Base-by-base conservation (phyloP, 805 yeast genomes). In the Zygoascus bituminiphila region DNA sequence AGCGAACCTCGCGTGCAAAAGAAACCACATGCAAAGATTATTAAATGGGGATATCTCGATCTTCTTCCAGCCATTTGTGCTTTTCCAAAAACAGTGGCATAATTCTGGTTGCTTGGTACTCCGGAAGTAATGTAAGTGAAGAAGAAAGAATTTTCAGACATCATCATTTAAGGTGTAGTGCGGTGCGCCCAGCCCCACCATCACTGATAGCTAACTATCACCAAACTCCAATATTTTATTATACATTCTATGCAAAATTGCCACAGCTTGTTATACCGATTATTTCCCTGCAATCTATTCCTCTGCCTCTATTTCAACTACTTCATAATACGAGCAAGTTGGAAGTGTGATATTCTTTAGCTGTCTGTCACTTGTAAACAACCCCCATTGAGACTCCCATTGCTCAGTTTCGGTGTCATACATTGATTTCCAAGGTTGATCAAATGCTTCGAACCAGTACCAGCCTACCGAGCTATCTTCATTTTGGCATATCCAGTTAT, bases 381-480 rank as follows among this genome's bases (percentile, higher is more conserved):
- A 50, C 0, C 88, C 89, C 88, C 88, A 82, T 54, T 81, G 78
- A 0, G 84, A 73, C 56, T 82, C 88, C 87, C 87, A 81, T 47
- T 62, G 63, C 25, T 71, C 68, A 2, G 68, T 70, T 1, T 62
- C 69, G 20, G 72, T 73, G 57, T 77, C 72, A 60, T 74, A 79
- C 0, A 77, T 61, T 42, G 64, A 60, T 54, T 81, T 82, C 86
- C 86, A 81, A 0, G 85, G 84, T 57, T 80, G 85, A 64, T 82
- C 86, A 63, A 79, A 81, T 0, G 84, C 87, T 57, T 81, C 86
- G 57, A 78, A 80, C 64, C 72, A 81, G 52, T 69, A 81, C 78
- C 82, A 81, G 1, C 72, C 74, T 19, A 70, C 63, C 7, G 63
- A 59, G 15, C 58, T 46, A 1, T 64, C 55, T 14, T 67, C 64